Conservation (phyloP, 805 yeast genomes). For the Candida pseudoglaebosa region DNA sequence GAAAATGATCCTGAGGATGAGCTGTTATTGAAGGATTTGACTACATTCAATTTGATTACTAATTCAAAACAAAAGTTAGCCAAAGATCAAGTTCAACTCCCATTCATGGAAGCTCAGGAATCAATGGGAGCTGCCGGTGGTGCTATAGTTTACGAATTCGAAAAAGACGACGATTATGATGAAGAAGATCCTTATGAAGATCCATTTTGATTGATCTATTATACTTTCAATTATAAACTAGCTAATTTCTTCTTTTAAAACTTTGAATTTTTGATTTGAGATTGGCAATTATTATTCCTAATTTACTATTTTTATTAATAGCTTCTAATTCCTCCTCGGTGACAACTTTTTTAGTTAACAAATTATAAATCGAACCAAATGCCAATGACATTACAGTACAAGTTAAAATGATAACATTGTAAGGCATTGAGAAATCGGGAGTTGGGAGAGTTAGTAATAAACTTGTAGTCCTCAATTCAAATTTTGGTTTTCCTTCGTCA, state of each 20-base stretch:
- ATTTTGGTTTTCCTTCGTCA: constrained; percentile 20
- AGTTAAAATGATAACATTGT: constrained; percentile 90
- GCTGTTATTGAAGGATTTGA: constrained; percentile 60
- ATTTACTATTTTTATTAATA: constrained; percentile 14
- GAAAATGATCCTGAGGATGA: constrained; percentile 41
- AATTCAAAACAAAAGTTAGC: constrained; percentile 73
- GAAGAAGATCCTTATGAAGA: constrained; percentile 98
- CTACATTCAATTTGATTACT: constrained; percentile 83
- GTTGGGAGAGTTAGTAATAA: constrained; percentile 84
- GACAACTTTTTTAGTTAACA: constrained; percentile 68
- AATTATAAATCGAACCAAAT: constrained; percentile 81
- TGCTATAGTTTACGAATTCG: constrained; percentile 93
- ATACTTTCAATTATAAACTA: not conserved
- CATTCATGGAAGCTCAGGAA: constrained; percentile 86
- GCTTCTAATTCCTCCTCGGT: constrained; percentile 59
- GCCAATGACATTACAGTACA: constrained; percentile 91
- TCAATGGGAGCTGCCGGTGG: constrained; percentile 65
- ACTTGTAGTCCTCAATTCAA: constrained; percentile 78
- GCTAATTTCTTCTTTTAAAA: constrained; percentile 1
- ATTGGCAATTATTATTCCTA: constrained; percentile 10
- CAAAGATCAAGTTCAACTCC: constrained; percentile 80
- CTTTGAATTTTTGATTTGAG: constrained; percentile 7
- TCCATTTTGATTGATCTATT: constrained; percentile 54
- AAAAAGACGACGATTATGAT: constrained; percentile 95
- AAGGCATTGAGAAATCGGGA: constrained; percentile 98